phyloP scores from a whole-genome alignment of 441 rosid genomes.

The Biscutella auriculata region DNA sequence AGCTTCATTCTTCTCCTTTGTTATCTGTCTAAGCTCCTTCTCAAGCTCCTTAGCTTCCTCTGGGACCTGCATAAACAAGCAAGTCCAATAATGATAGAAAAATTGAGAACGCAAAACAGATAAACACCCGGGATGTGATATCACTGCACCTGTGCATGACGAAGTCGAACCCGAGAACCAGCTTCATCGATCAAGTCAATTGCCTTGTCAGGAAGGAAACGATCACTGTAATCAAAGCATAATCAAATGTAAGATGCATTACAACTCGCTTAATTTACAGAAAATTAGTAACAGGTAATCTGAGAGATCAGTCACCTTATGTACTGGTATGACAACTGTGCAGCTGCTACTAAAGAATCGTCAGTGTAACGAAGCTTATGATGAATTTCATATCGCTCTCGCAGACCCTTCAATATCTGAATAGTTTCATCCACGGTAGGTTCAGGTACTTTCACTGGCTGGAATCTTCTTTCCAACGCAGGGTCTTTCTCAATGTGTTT shows the following conservation, averaged over 20 bases:
- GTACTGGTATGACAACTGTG: constrained; percentile 76
- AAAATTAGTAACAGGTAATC: background rate
- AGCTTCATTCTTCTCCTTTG: constrained; percentile 95
- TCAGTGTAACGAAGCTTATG: constrained; percentile 80
- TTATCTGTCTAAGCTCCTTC: constrained; percentile 88
- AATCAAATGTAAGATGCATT: background rate
- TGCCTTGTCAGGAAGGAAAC: constrained; percentile 97
- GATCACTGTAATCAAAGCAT: constrained; percentile 47
- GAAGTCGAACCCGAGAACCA: constrained; percentile 98
- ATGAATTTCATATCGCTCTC: constrained; percentile 83
- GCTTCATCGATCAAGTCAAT: constrained; percentile 99
- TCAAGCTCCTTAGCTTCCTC: constrained; percentile 99
- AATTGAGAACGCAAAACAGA: background rate
- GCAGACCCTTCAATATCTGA: constrained; percentile 69
- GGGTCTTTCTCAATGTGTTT: constrained; percentile 85
- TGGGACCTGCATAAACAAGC: constrained; percentile 51
- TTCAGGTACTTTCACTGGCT: constrained; percentile 83
- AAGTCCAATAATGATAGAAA: background rate
- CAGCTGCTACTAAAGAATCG: constrained; percentile 79
- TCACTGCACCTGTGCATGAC: constrained; percentile 74
- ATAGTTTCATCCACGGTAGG: constrained; percentile 86
- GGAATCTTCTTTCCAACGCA: constrained; percentile 86
- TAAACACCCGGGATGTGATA: constrained; percentile 1
- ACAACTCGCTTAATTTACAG: background rate
- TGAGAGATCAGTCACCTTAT: constrained; percentile 40